Evolutionary conservation across 371 early-diverging fungal species (phyloP), one percentile per base, ranked within the genome.

Genomic region (Rhizopus sp.): DNA sequence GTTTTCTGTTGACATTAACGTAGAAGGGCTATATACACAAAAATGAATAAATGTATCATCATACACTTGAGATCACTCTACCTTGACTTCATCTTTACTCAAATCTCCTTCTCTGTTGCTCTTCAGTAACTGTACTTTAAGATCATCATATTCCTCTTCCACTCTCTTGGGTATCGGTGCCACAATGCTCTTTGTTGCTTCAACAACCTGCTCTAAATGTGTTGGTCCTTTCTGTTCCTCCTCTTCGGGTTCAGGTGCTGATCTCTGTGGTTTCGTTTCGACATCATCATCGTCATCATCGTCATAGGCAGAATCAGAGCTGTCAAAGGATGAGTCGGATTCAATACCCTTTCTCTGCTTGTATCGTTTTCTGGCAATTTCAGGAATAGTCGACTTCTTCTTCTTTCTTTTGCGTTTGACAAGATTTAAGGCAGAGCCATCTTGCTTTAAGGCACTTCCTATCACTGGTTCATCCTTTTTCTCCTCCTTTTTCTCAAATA

Each of bases 1-100:
- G 85, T 3, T 78, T 67, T 23, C 98, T 84, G 46, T 88, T 70
- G 7, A 97, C 91, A 13, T 82, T 72, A 4, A 95, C 92, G 67
- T 88, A 93, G 69, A 89, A 93, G 3, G 90, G 85, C 69, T 87
- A 46, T 6, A 6, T 5, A 37, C 13, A 46, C 17, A 46, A 7
- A 1, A 17, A 13, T 41, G 10, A 37, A 13, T 37, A 5, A 37
- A 37, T 37, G 55, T 49, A 15, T 50, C 50, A 30, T 35, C 32
- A 32, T 32, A 23, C n/a, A 53, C n/a, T 15, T 2, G 13, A 10
- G 39, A 8, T 2, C 8, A 45, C 1, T 50, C 59, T 57, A 69
- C 69, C 62, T 70, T 78, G 4, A 68, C 68, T 12, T 50, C 50
- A 56, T 78, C 79, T 7, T 65, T 49, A 40, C 66, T 68, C 12